Percentiles rank a stretch among this genome's conserved stretches.
Evolutionary conservation across 345 rosid species (phyloP).

Genomic region (Syzygium grande): DNA sequence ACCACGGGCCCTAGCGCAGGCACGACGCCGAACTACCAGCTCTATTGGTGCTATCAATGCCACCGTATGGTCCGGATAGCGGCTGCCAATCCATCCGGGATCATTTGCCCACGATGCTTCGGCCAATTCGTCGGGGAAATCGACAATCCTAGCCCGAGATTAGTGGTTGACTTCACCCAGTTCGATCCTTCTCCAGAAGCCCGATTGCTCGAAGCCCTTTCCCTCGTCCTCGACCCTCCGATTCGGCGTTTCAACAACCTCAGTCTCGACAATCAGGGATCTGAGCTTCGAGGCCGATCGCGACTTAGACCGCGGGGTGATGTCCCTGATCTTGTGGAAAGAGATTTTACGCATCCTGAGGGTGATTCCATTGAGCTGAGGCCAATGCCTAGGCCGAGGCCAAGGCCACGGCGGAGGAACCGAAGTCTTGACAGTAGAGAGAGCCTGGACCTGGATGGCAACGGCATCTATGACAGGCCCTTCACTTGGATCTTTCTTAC

Average conservation of each 20-base stretch:
- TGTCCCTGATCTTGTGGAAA: not conserved
- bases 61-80: slow-evolving; percentile 47
- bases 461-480: slow-evolving; percentile 19
- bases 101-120: slow-evolving; percentile 51
- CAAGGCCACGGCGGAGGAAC: slow-evolving; percentile 10
- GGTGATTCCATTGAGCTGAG: not conserved
- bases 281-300: not conserved
- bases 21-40: slow-evolving; percentile 13
- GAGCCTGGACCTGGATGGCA: slow-evolving; percentile 15
- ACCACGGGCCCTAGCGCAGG: not conserved
- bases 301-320: slow-evolving; percentile 5
- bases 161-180: slow-evolving; percentile 39
- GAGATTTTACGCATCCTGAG: slow-evolving; percentile 2
- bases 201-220: slow-evolving; percentile 57
- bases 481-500: slow-evolving; percentile 39
- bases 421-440: slow-evolving; percentile 22
- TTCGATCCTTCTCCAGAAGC: slow-evolving; percentile 65
- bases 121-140: slow-evolving; percentile 49
- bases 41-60: slow-evolving; percentile 83
- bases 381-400: not conserved
- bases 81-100: slow-evolving; percentile 26
- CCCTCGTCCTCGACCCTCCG: slow-evolving; percentile 60
- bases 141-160: slow-evolving; percentile 32
- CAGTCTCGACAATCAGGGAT: not conserved
- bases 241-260: slow-evolving; percentile 10